Base-by-base conservation (phyloP, 2,329 filamentous ascomycete genomes). In the Magnaporthiopsis incrustans region DNA sequence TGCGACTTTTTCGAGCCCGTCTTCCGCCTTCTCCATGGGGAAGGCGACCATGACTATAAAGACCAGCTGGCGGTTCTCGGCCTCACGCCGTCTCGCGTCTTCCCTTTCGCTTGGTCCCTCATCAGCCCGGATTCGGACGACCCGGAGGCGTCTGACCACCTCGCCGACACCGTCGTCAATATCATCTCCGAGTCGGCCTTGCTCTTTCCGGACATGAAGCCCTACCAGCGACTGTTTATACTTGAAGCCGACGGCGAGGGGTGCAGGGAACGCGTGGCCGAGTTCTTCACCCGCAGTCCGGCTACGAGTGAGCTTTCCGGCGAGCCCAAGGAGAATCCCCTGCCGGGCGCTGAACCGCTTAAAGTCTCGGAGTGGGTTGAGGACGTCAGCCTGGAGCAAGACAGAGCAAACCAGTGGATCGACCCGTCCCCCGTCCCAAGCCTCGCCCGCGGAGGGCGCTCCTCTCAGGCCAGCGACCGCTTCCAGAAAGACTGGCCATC, bases 1-100 rank as follows among this genome's bases (percentile, higher is more conserved):
- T 63, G 38, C 32, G 53, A 63, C 53, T 63, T 57, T n/a, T 58
- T 63, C 50, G 27, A 15, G 50, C 61, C 61, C 25, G 50, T 38
- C 30, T 63, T 57, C 30, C 27, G 10, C 6, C 50, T 57, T 1
- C 57, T 63, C 27, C 61, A 63, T n/a, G 18, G 10, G 50, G 30
- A n/a, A 58, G 26, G 27, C 27, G n/a, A 15, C 35, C 15, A 2
- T 10, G 11, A 44, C 12, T 58, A 57, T 32, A 30, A 38, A 4
- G 32, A n/a, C 18, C 50, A 25, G 53, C 50, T 57, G 3, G n/a
- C 12, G 10, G 25, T 15, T 2, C 53, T 63, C 10, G 27, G 30
- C 11, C 30, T 58, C 10, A 2, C 27, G 2, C 50, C 22, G 32
- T 25, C 61, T 3, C 22, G 18, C 30, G 18, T 26, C 32, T 63